Conservation (phyloP, 441 rosid species). For the Syzygium malaccense region DNA sequence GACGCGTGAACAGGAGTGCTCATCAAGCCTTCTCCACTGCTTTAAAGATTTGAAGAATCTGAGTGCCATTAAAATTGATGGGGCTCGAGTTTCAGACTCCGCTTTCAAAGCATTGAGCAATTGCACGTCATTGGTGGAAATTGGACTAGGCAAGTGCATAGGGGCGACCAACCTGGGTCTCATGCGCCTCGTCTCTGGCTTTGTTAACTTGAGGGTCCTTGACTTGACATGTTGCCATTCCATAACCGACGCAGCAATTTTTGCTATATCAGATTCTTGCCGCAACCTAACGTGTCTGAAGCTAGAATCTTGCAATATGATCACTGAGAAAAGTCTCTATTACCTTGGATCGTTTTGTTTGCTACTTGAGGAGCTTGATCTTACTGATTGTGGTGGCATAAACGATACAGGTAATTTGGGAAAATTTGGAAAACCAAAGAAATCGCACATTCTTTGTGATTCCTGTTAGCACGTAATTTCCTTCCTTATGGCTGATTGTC, state of each 20-base stretch:
- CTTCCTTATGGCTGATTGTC: background rate
- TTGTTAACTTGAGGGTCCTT: slow-evolving; percentile 42
- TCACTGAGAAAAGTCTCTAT: slow-evolving; percentile 71
- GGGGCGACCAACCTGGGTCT: slow-evolving; percentile 58
- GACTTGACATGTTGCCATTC: slow-evolving; percentile 66
- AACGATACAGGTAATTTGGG: slow-evolving; percentile 56
- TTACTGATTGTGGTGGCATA: slow-evolving; percentile 69
- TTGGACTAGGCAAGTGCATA: slow-evolving; percentile 71
- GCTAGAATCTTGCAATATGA: slow-evolving; percentile 79
- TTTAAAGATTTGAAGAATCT: slow-evolving; percentile 54
- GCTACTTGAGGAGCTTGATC: slow-evolving; percentile 74
- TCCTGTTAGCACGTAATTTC: background rate
- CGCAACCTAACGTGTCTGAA: slow-evolving; percentile 50
- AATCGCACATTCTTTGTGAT: background rate
- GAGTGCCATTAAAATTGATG: slow-evolving; percentile 43
- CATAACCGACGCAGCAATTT: slow-evolving; percentile 67
- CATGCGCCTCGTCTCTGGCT: slow-evolving; percentile 48
- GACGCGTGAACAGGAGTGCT: slow-evolving; percentile 43
- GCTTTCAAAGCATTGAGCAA: slow-evolving; percentile 38
- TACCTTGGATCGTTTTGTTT: slow-evolving; percentile 54
- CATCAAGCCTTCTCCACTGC: slow-evolving; percentile 24
- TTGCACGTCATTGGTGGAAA: slow-evolving; percentile 54
- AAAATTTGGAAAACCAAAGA: background rate
- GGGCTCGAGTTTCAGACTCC: slow-evolving; percentile 53
- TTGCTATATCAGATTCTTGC: slow-evolving; percentile 62